Evolutionary conservation across 805 yeast genomes (phyloP).

Genomic region (Starmera pachycereana): DNA sequence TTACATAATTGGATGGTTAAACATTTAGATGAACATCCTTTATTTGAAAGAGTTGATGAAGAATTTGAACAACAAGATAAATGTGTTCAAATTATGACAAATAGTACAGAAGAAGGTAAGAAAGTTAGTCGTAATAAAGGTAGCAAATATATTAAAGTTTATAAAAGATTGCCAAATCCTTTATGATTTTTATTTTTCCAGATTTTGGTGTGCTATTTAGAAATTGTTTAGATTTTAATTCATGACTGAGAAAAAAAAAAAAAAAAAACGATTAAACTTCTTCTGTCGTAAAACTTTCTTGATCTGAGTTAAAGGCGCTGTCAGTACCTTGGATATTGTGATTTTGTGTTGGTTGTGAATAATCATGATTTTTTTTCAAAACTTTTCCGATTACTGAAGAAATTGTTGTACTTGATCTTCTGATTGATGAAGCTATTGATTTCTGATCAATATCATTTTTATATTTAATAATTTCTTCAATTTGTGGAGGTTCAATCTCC

Average conservation of each 20-base stretch:
- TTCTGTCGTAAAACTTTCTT: slow-evolving; percentile 7
- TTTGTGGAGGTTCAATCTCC: slow-evolving; percentile 27
- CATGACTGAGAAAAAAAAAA: too few relatives aligned
- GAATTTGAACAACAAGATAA: slow-evolving; percentile 75
- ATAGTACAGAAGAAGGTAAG: slow-evolving; percentile 96
- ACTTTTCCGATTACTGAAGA: slow-evolving; percentile 24
- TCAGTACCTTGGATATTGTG: slow-evolving; percentile 15
- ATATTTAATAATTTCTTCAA: slow-evolving; percentile 25
- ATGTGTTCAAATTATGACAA: slow-evolving; percentile 81
- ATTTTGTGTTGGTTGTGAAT: background rate
- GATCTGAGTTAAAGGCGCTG: slow-evolving; percentile 16
- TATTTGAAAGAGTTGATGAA: slow-evolving; percentile 68
- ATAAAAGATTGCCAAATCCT: slow-evolving; percentile 59
- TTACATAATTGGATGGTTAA: slow-evolving; percentile 93
- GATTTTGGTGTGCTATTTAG: too few relatives aligned
- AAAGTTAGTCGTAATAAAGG: slow-evolving; percentile 91
- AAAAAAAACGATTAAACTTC: too few relatives aligned
- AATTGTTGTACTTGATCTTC: slow-evolving; percentile 34
- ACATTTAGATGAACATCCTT: slow-evolving; percentile 84
- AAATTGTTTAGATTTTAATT: too few relatives aligned
- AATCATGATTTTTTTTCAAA: slow-evolving; percentile 12
- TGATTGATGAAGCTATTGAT: slow-evolving; percentile 23
- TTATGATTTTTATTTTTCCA: too few relatives aligned
- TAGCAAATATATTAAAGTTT: slow-evolving; percentile 80
- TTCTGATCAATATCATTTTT: slow-evolving; percentile 20